Evolutionary conservation across 192 early-diverging fungal species (phyloP).

Genomic region (Coemansia pectinata): DNA sequence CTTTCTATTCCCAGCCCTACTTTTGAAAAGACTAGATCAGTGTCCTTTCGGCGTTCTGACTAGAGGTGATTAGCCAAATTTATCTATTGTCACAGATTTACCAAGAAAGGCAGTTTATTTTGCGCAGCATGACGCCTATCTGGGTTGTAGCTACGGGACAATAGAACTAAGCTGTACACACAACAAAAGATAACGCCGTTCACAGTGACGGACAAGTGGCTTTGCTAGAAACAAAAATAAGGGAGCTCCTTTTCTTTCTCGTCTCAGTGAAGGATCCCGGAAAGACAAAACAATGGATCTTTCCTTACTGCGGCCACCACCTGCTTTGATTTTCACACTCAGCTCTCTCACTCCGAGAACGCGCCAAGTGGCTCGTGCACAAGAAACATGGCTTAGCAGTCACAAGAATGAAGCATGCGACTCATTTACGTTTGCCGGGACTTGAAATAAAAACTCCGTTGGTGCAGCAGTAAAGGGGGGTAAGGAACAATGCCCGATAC

Average conservation of each 20-base stretch:
- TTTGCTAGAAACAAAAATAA: neutral
- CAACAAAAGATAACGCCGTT: neutral
- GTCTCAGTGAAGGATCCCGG: neutral
- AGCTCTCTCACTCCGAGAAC: neutral
- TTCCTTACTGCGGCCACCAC: neutral
- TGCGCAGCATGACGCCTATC: neutral
- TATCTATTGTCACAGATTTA: neutral
- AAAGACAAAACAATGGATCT: neutral
- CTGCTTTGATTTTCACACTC: neutral
- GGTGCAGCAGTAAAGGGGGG: neutral
- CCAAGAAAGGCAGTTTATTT: neutral
- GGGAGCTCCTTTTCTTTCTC: neutral
- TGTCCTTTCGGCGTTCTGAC: neutral
- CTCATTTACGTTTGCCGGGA: neutral
- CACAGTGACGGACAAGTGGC: neutral
- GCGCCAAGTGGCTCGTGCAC: neutral
- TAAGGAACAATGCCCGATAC: neutral
- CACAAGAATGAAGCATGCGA: neutral
- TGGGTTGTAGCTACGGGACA: neutral
- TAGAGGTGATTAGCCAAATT: neutral
- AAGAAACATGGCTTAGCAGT: constrained; percentile 3
- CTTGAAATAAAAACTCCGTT: neutral
- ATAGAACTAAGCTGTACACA: neutral
- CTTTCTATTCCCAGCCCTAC: neutral
- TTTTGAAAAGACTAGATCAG: neutral